phyloP scores from a whole-genome alignment of 495 filamentous ascomycete species.

The Hyphodiscus hymeniophilus region DNA sequence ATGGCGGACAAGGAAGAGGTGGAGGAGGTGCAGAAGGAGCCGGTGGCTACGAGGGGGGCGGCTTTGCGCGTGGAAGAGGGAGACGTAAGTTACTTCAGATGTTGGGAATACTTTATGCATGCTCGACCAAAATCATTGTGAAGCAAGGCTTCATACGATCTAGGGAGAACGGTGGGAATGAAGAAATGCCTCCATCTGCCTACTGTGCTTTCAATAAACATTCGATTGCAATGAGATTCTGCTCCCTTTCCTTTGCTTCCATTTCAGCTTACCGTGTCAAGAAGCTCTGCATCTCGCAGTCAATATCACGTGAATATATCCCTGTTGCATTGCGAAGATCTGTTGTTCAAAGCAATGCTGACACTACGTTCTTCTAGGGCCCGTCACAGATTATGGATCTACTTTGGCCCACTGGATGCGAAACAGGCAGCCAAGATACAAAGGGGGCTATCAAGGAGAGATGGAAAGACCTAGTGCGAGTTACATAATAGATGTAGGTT shows the following conservation, averaged over 20 bases:
- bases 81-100: conserved; percentile 32
- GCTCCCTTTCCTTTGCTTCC: no score
- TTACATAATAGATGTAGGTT: conserved; percentile 80
- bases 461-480: conserved; percentile 76
- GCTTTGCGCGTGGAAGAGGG: conserved; percentile 32
- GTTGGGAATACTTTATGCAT: not conserved
- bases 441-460: conserved; percentile 58
- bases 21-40: conserved; percentile 21
- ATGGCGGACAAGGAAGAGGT: conserved; percentile 9
- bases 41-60: conserved; percentile 30
- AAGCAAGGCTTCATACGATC: not conserved
- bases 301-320: no score
- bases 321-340: no score
- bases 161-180: not conserved
- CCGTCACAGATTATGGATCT: conserved; percentile 92
- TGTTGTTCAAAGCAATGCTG: no score
- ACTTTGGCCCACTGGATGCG: conserved; percentile 92
- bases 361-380: conserved; percentile 38
- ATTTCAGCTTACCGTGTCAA: no score
- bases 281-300: no score
- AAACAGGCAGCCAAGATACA: conserved; percentile 68
- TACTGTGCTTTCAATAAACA: no score
- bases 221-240: no score
- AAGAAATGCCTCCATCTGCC: no score
- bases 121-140: not conserved